Base-by-base conservation (phyloP, 768 basidiomycete genomes). In the Tricholoma flavovirens region DNA sequence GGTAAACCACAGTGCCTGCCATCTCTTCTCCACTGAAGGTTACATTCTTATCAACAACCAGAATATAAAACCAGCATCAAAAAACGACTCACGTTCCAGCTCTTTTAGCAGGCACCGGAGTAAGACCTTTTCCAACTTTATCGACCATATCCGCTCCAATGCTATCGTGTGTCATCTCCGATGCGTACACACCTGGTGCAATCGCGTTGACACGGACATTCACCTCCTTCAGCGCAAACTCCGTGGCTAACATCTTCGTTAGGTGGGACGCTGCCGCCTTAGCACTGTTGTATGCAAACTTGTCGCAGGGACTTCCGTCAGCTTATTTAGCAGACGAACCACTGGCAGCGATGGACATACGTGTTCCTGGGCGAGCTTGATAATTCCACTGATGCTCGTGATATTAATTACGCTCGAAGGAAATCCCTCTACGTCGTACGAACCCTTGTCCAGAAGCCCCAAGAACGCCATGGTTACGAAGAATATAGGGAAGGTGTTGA, bases 211-310 rank as follows among this genome's bases (percentile, higher is more conserved):
- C 81, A 55, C 88, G 87, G 26, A 91, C 81, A 8, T 81, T 80
- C 9, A 87, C 77, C 22, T 76, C 76, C 64, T 86, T 84, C 54
- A 90, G 71, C 3, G 84, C 85, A 52, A 90, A 76, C 63, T 91
- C 90, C 1, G 89, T 89, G 1, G 89, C 73, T 50, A 92, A 69
- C 81, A 90, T 80, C 69, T 76, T 84, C 9, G 88, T 88, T n/a
- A 92, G 71, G 60, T 90, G 88, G 11, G 85, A 78, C 5, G 82
- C 83, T 2, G 88, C 90, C 0, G 87, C 88, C 67, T 92, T 92
- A 6, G 86, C 75, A 62, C 86, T 87, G 68, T 92, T 92, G 68
- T 92, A 92, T 26, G 79, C 82, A 65, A 91, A 91, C 90, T 92
- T 62, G 21, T 51, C 40, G 19, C 51, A 19, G 17, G 29, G 43